phyloP scores from a whole-genome alignment of 352 stramenopile genomes.

The Phytophthora sp. region DNA sequence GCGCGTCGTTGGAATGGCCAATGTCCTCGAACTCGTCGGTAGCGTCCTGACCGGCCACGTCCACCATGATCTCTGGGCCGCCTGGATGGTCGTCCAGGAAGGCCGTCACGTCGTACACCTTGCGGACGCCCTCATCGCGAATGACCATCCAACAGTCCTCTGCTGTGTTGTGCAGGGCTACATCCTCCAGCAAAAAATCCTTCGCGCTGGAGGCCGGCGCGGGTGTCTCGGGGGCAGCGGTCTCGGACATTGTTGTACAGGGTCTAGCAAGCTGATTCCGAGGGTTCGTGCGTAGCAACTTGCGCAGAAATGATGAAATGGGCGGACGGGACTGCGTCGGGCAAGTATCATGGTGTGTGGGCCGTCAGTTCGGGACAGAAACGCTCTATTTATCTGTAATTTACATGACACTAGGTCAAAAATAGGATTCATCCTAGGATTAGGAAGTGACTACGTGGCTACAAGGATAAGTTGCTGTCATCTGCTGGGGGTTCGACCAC shows the following conservation, averaged over 20 bases:
- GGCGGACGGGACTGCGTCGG: too few species aligned
- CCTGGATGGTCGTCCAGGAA: constrained; percentile 99
- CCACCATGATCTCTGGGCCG: constrained; percentile 97
- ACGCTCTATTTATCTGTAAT: not conserved
- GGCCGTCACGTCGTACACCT: constrained; percentile 98
- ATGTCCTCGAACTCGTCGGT: constrained; percentile 97
- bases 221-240: constrained; percentile 22
- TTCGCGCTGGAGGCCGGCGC: constrained; percentile 34
- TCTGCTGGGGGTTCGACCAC: constrained; percentile 6
- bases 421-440: not conserved
- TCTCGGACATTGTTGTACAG: constrained; percentile 30
- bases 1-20: constrained; percentile 96
- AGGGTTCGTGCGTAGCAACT: constrained; percentile 28
- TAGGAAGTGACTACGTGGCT: constrained; percentile 20
- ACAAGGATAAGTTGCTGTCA: constrained; percentile 31
- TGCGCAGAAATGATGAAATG: constrained; percentile 48
- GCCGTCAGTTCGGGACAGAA: not conserved
- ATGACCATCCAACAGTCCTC: constrained; percentile 91
- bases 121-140: constrained; percentile 67
- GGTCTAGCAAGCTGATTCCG: constrained; percentile 17
- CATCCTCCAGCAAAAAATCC: constrained; percentile 94
- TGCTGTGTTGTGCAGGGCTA: constrained; percentile 85
- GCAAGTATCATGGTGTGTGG: not conserved
- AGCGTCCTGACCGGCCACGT: constrained; percentile 93
- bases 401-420: not conserved